Percentiles rank a stretch among this genome's conserved stretches.
phyloP scores from a whole-genome alignment of 75 land plant genomes.

The Picea glauca region DNA sequence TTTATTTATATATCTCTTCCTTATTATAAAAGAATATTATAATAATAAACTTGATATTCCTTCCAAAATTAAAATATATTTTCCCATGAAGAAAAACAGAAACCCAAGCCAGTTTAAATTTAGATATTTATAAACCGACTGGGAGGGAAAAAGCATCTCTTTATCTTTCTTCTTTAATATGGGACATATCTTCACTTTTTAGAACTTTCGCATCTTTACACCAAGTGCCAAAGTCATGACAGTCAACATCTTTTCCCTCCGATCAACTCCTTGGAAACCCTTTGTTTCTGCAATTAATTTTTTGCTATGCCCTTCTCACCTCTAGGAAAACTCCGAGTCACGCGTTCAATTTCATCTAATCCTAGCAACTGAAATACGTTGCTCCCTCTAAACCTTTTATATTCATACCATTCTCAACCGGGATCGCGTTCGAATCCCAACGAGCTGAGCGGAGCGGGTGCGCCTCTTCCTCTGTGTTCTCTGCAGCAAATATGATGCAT shows the following conservation, averaged over 20 bases:
- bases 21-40: no score
- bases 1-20: no score
- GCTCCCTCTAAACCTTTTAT: neutral
- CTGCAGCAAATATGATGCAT: slow-evolving; percentile 24
- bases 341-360: neutral
- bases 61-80: no score
- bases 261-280: no score
- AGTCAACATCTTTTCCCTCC: slow-evolving; percentile 1
- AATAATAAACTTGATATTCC: no score
- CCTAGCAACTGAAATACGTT: neutral
- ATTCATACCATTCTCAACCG: neutral
- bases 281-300: neutral
- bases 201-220: neutral
- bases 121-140: no score
- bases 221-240: no score
- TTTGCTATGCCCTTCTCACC: neutral
- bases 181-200: no score
- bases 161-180: no score
- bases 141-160: no score
- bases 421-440: neutral
- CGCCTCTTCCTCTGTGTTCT: neutral
- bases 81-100: no score
- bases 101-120: no score
- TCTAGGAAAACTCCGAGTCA: neutral
- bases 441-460: neutral